These are phyloP conservation scores for Aciculosporium take DNA, from an alignment of 2,329 filamentous ascomycete species.

Conservation along the genomic window DNA sequence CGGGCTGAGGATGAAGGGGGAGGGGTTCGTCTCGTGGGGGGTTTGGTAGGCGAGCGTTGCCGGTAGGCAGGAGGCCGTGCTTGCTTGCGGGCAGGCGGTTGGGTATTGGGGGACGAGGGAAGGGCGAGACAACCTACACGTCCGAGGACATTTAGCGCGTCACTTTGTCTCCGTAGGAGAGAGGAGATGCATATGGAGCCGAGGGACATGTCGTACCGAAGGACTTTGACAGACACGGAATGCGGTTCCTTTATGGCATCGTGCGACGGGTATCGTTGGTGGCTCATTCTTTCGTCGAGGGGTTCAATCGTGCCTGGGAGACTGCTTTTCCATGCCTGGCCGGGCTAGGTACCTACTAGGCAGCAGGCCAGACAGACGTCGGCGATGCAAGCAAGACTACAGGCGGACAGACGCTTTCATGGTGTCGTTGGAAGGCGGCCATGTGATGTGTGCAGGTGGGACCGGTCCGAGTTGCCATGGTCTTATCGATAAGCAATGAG, in stretches of 20 bases:
- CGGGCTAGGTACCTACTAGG: neutral
- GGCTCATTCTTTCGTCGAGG: conserved; percentile 32
- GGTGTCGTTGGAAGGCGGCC: neutral
- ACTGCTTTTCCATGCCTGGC: neutral
- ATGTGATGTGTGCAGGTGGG: neutral
- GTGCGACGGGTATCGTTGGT: conserved; percentile 42
- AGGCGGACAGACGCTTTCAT: neutral
- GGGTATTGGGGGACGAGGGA: conserved; percentile 60
- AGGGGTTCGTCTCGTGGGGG: conserved; percentile 30
- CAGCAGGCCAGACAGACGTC: neutral
- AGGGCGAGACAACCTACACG: conserved; percentile 76
- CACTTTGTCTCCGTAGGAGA: no score
- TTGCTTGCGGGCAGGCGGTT: conserved; percentile 34
- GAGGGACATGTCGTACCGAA: no score
- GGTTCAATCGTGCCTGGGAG: neutral
- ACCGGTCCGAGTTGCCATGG: no score
- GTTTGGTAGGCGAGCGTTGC: conserved; percentile 61
- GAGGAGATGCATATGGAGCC: no score
- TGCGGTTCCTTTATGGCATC: conserved; percentile 59
- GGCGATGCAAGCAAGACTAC: neutral
- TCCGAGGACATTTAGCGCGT: no score
- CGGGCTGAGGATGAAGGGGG: conserved; percentile 44
- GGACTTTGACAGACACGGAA: conserved; percentile 63
- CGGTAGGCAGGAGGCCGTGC: conserved; percentile 21
- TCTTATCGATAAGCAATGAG: conserved; percentile 6